Evolutionary conservation across 345 rosid species (phyloP).

Genomic region (Stellera chamaejasme): DNA sequence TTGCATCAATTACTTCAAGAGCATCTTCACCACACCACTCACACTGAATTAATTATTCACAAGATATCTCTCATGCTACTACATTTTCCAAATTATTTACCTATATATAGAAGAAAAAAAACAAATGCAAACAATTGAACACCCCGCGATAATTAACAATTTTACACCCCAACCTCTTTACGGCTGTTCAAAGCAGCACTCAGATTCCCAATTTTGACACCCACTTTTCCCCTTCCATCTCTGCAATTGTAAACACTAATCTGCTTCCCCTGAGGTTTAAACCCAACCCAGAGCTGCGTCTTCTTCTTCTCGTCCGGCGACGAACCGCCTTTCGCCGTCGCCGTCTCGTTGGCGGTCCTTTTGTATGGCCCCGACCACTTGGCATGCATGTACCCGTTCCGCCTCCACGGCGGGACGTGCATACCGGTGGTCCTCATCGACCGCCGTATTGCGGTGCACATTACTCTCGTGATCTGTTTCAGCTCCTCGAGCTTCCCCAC

Average conservation of each 20-base stretch:
- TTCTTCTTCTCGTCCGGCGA: not conserved
- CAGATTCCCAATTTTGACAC: conserved; percentile 25
- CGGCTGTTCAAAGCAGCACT: conserved; percentile 20
- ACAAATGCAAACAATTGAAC: too few species aligned
- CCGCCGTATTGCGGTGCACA: conserved; percentile 48
- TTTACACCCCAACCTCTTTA: not conserved
- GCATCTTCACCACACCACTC: too few species aligned
- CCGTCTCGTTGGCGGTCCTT: conserved; percentile 42
- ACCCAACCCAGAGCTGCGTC: conserved; percentile 18
- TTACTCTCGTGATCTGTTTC: conserved; percentile 47
- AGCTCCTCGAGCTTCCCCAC: conserved; percentile 47
- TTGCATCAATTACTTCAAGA: too few species aligned
- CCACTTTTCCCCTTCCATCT: conserved; percentile 11
- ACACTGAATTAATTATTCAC: too few species aligned
- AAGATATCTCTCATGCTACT: too few species aligned
- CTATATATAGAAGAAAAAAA: too few species aligned
- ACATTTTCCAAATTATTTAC: too few species aligned
- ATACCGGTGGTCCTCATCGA: conserved; percentile 46
- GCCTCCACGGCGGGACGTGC: conserved; percentile 82
- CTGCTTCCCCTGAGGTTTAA: conserved; percentile 13
- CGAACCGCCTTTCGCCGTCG: not conserved
- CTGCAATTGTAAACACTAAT: conserved; percentile 16
- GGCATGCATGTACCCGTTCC: conserved; percentile 60
- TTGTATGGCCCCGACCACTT: conserved; percentile 72
- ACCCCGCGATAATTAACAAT: not conserved